A percentile compares a stretch with the other conserved stretches of the same genome.
phyloP scores from a whole-genome alignment of 495 filamentous ascomycete species.

The Aspergillus hancockii region DNA sequence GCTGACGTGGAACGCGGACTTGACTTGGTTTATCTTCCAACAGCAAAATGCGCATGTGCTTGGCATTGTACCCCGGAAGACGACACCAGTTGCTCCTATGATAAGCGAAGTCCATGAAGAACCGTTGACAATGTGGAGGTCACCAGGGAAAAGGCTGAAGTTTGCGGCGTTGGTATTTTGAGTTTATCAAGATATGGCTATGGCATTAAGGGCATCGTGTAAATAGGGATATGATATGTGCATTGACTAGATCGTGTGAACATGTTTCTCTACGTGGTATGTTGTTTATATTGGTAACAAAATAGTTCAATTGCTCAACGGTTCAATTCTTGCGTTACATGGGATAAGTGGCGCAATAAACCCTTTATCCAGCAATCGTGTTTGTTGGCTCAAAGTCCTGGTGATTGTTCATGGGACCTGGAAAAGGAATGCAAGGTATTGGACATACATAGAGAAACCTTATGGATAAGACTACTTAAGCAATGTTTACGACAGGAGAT shows the following conservation, averaged over 20 bases:
- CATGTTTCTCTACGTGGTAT: background rate
- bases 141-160: conserved; percentile 20
- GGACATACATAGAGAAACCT: too few species aligned
- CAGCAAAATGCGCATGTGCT: conserved; percentile 16
- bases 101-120: conserved; percentile 11
- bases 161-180: conserved; percentile 39
- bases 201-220: background rate
- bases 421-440: too few species aligned
- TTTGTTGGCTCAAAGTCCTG: too few species aligned
- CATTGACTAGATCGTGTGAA: background rate
- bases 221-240: background rate
- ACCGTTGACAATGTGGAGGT: conserved; percentile 21
- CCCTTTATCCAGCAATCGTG: too few species aligned
- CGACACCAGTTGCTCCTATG: background rate
- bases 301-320: too few species aligned
- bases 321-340: too few species aligned
- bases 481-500: conserved; percentile 2
- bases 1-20: conserved; percentile 48
- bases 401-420: too few species aligned
- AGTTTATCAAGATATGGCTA: background rate
- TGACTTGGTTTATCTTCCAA: conserved; percentile 48
- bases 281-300: too few species aligned
- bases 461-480: background rate
- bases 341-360: too few species aligned
- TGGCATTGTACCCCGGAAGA: conserved; percentile 4